Base-by-base conservation (phyloP, 495 filamentous ascomycete genomes). In the Hamigera avellanea region DNA sequence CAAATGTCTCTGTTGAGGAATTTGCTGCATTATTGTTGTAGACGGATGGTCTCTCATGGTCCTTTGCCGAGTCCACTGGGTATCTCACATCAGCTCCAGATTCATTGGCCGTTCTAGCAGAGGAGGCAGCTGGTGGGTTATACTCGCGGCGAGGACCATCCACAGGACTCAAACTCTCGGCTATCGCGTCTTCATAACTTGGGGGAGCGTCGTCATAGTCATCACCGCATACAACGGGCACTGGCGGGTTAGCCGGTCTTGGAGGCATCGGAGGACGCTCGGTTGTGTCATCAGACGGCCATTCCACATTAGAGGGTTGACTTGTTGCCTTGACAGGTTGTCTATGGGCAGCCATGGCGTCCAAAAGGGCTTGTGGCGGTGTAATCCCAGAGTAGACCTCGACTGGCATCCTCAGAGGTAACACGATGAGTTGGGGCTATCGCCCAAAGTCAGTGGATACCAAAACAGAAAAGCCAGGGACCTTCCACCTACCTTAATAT, bases 131-230 rank as follows among this genome's bases (percentile, higher is more conserved):
- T 54, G 73, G 66, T 57, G 76, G 74, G 50, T 69, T 64, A 68
- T 80, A 81, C 45, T 73, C 70, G 46, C 74, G 64, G 52, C 76
- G 64, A 41, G 75, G 74, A 39, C 75, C 76, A 59, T 74, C 66
- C 28, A 81, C 59, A 9, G 77, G 75, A 40, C 66, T 76, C 34
- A 93, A 62, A 40, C 77, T 71, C 44, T 85, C 78, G 31, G 83
- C 85, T 63, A 95, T 85, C 10, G 87, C 85, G 63, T 96, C 89
- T 60, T 91, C 83, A 54, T 93, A 93, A 48, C 80, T 86, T 19
- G 85, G 85, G 4, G 72, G 72, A 8, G 78, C 75, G 10, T 83
- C 82, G 13, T 78, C 78, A 38, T 63, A 63, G 13, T 55, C 56
- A 3, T 66, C 54, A 5, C 60, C 42, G 39, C 60, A n/a, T 18